phyloP scores from a whole-genome alignment of 2,329 filamentous ascomycete species.

The Fusarium hainanense region DNA sequence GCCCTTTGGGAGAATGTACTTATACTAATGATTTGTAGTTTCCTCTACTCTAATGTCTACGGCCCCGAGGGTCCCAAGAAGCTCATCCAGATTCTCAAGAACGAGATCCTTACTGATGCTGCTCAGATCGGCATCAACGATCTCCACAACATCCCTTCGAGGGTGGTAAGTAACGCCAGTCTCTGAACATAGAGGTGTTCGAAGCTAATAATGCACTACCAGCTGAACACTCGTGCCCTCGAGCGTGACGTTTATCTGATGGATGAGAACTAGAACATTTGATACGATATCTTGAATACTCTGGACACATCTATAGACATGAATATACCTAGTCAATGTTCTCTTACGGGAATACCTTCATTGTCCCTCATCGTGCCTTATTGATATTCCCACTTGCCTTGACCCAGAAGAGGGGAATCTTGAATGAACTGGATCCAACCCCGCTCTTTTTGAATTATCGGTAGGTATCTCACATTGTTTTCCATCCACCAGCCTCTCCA shows the following conservation, averaged over 20 bases:
- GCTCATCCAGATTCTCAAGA: conserved; percentile 60
- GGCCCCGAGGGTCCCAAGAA: conserved; percentile 60
- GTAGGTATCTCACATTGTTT: rapidly evolving
- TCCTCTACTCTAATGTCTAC: conserved; percentile 64
- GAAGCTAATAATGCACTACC: not conserved
- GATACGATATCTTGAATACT: not conserved
- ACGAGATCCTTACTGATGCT: conserved; percentile 55
- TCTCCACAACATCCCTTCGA: conserved; percentile 40
- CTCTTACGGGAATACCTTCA: not conserved
- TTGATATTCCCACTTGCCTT: not conserved
- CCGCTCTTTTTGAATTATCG: not conserved
- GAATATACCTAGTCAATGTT: not conserved
- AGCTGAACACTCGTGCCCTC: conserved; percentile 45
- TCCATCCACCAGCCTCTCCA: not conserved
- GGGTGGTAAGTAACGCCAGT: conserved; percentile 28
- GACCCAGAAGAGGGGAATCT: not conserved
- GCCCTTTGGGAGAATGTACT: no score
- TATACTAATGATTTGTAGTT: conserved; percentile 23
- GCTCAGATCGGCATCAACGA: conserved; percentile 50
- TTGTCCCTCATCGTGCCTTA: not conserved
- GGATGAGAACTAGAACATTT: conserved; percentile 11
- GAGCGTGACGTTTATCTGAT: conserved; percentile 43
- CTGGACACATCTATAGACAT: not conserved
- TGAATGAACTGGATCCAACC: not conserved
- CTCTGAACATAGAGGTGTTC: rapidly evolving